Conservation (phyloP, 805 yeast species). For the Hanseniaspora mollemarum region DNA sequence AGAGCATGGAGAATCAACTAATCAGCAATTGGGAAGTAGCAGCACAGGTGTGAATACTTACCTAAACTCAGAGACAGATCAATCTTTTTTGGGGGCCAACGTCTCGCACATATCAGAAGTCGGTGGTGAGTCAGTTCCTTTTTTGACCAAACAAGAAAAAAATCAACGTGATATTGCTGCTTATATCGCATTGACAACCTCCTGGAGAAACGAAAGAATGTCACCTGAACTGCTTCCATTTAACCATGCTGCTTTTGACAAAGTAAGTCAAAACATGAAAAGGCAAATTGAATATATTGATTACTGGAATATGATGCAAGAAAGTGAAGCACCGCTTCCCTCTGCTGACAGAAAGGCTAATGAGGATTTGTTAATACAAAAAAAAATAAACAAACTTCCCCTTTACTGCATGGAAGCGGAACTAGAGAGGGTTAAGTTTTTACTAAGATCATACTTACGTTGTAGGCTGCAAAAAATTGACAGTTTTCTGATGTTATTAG, state of each 20-base stretch:
- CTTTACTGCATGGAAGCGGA: slow-evolving; percentile 83
- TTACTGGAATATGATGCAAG: slow-evolving; percentile 65
- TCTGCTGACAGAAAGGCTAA: slow-evolving; percentile 17
- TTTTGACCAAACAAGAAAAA: slow-evolving; percentile 23
- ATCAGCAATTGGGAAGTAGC: not conserved
- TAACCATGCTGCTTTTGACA: slow-evolving; percentile 46
- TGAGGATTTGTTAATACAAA: slow-evolving; percentile 6
- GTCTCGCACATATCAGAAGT: slow-evolving; percentile 3
- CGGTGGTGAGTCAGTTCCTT: slow-evolving; percentile 17
- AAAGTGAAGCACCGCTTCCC: slow-evolving; percentile 31
- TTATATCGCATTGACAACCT: slow-evolving; percentile 36
- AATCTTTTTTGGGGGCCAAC: not conserved
- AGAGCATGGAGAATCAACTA: not conserved
- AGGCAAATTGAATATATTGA: slow-evolving; percentile 67
- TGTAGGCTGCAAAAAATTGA: slow-evolving; percentile 69
- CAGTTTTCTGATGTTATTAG: slow-evolving; percentile 47
- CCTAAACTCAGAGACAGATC: not conserved
- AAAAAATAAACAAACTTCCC: slow-evolving; percentile 57
- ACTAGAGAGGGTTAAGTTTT: slow-evolving; percentile 71
- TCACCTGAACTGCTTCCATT: slow-evolving; percentile 80
- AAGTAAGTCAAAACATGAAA: slow-evolving; percentile 49
- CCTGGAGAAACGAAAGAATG: slow-evolving; percentile 77
- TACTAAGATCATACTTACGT: slow-evolving; percentile 71
- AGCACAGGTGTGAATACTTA: not conserved
- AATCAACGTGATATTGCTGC: slow-evolving; percentile 29